Evolutionary conservation across 305 asterid genomes (phyloP).

Genomic region (Fraxinus platypoda): DNA sequence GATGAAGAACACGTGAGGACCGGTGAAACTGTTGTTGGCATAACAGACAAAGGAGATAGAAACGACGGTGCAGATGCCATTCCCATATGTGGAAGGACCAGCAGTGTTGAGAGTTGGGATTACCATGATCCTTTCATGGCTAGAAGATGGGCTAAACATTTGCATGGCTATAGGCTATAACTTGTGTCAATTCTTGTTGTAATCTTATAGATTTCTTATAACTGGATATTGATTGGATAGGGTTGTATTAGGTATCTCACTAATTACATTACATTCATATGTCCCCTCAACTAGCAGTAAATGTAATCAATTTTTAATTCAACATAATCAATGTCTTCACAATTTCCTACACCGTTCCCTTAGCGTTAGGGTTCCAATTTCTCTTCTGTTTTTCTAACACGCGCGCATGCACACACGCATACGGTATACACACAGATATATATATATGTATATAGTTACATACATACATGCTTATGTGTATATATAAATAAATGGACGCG

Average conservation of each 20-base stretch:
- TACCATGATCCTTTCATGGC: no score
- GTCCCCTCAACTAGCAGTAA: neutral
- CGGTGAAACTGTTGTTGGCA: no score
- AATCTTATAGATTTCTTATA: neutral
- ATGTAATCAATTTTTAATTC: neutral
- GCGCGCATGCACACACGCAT: neutral
- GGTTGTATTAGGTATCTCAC: neutral
- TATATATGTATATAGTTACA: neutral
- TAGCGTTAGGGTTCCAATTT: constrained; percentile 27
- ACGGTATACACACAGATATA: neutral
- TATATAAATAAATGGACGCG: constrained; percentile 3
- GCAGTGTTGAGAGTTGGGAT: no score
- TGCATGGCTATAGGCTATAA: no score
- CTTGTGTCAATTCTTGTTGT: neutral
- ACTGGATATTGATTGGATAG: neutral
- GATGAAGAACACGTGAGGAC: no score
- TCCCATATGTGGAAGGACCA: no score
- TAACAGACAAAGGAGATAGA: no score
- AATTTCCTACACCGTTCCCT: neutral
- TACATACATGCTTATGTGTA: neutral
- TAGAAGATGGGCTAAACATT: no score
- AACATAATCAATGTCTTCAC: neutral
- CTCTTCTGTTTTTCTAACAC: neutral
- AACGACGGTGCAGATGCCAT: no score
- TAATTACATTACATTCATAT: neutral